These are phyloP conservation scores for Senecio squalidus DNA, from an alignment of 140 eudicot species.

Conservation along the genomic window DNA sequence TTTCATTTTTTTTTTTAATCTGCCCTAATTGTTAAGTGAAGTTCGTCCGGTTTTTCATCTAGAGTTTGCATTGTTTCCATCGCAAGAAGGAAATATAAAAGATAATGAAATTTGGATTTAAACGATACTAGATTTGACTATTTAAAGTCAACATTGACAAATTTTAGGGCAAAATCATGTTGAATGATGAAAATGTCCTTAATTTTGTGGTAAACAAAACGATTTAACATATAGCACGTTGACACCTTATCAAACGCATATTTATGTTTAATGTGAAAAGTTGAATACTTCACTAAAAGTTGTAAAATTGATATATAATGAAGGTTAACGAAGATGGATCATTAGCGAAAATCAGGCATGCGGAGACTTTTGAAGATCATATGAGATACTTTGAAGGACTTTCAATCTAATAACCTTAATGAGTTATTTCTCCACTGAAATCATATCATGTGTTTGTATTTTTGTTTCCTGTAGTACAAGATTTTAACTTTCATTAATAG, in stretches of 20 bases:
- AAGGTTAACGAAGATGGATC: conserved; percentile 93
- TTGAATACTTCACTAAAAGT: too few relatives aligned
- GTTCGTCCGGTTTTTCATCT: background rate
- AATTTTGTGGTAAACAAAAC: too few relatives aligned
- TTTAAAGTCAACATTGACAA: conserved; percentile 17
- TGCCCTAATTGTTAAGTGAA: background rate
- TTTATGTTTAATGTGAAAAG: background rate
- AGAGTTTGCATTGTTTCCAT: background rate
- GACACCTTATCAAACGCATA: too few relatives aligned
- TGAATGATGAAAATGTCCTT: too few relatives aligned
- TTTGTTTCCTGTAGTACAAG: background rate
- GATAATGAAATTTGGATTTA: background rate
- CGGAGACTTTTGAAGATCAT: conserved; percentile 93
- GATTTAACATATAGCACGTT: too few relatives aligned
- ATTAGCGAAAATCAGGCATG: conserved; percentile 76
- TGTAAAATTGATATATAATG: background rate
- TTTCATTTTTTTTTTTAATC: background rate
- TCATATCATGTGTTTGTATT: background rate
- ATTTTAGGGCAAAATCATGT: too few relatives aligned
- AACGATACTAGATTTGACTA: background rate
- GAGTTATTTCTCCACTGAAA: too few relatives aligned
- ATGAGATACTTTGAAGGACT: conserved; percentile 82
- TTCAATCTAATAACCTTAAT: conserved; percentile 12
- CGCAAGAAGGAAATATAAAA: background rate
- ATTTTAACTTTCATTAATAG: background rate